phyloP scores from a whole-genome alignment of 305 asterid genomes.

The Andrographis paniculata region DNA sequence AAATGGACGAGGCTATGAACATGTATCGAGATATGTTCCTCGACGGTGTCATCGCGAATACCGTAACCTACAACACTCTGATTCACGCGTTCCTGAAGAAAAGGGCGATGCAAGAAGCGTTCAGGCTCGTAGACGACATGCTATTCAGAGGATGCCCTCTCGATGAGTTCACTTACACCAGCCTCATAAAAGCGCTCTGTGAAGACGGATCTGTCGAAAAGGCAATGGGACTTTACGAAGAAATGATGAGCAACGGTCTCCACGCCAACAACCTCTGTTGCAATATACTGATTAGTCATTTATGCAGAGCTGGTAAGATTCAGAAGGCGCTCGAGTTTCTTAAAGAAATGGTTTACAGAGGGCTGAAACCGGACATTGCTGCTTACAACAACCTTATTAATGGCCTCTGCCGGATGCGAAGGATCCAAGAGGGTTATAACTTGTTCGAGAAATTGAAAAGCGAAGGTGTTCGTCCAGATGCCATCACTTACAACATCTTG shows the following conservation, averaged over 20 bases:
- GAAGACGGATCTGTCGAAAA: constrained; percentile 62
- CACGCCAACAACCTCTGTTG: constrained; percentile 39
- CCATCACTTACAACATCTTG: constrained; percentile 59
- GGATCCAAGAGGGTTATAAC: constrained; percentile 46
- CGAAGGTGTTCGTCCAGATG: constrained; percentile 56
- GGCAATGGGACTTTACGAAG: constrained; percentile 63
- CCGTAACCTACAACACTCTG: constrained; percentile 68
- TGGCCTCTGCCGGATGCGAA: constrained; percentile 60
- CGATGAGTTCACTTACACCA: constrained; percentile 61
- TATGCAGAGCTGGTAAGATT: constrained; percentile 58
- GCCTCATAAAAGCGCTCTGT: constrained; percentile 73
- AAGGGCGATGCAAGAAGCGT: constrained; percentile 47
- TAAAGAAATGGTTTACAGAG: constrained; percentile 55
- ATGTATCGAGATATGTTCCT: constrained; percentile 58
- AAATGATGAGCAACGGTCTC: constrained; percentile 58
- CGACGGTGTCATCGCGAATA: constrained; percentile 75
- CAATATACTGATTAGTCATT: constrained; percentile 53
- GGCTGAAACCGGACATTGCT: constrained; percentile 65
- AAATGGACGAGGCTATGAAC: constrained; percentile 55
- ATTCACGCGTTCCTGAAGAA: constrained; percentile 56
- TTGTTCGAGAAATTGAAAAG: constrained; percentile 45
- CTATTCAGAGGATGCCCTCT: constrained; percentile 58
- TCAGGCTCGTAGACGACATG: constrained; percentile 74
- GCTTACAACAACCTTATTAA: constrained; percentile 62
- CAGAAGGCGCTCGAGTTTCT: constrained; percentile 60